A percentile compares a stretch with the other conserved stretches of the same genome.
Conservation (phyloP, 1,139 yeast genomes). For the Blastobotrys capitulatus region DNA sequence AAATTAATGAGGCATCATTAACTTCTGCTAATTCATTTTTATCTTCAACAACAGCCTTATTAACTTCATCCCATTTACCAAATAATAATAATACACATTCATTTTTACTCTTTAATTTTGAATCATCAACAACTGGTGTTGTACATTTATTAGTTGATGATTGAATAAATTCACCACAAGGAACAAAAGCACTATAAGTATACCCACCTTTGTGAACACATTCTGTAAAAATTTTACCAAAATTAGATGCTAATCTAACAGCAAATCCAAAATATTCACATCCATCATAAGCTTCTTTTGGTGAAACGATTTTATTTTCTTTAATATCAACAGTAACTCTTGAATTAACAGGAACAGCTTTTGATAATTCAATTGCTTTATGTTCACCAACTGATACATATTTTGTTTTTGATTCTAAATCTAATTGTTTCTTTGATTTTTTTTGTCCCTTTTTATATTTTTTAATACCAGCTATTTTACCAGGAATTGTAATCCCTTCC, state of each 20-base stretch:
- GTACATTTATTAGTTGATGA: neutral
- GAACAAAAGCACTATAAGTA: slow-evolving; percentile 56
- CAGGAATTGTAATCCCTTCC: slow-evolving; percentile 71
- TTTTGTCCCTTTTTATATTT: slow-evolving; percentile 25
- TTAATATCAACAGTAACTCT: slow-evolving; percentile 74
- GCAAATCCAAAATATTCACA: slow-evolving; percentile 58
- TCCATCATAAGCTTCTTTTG: slow-evolving; percentile 61
- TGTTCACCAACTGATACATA: slow-evolving; percentile 70
- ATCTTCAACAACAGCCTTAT: slow-evolving; percentile 47
- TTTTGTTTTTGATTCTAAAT: slow-evolving; percentile 43
- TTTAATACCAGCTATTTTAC: slow-evolving; percentile 44
- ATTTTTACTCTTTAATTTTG: neutral
- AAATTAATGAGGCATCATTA: slow-evolving; percentile 51
- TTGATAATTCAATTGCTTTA: slow-evolving; percentile 50
- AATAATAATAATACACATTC: slow-evolving; percentile 48
- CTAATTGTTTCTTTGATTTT: slow-evolving; percentile 28
- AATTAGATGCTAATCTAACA: slow-evolving; percentile 59
- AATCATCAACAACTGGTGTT: neutral
- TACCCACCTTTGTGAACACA: slow-evolving; percentile 65
- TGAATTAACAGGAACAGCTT: slow-evolving; percentile 69
- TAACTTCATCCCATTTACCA: slow-evolving; percentile 59
- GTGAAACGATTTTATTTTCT: slow-evolving; percentile 60
- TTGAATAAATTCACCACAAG: slow-evolving; percentile 49
- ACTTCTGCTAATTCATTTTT: slow-evolving; percentile 46
- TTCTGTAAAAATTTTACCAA: slow-evolving; percentile 67